Evolutionary conservation across 148 eudicot species (phyloP).

Genomic region (Agrostemma githago): DNA sequence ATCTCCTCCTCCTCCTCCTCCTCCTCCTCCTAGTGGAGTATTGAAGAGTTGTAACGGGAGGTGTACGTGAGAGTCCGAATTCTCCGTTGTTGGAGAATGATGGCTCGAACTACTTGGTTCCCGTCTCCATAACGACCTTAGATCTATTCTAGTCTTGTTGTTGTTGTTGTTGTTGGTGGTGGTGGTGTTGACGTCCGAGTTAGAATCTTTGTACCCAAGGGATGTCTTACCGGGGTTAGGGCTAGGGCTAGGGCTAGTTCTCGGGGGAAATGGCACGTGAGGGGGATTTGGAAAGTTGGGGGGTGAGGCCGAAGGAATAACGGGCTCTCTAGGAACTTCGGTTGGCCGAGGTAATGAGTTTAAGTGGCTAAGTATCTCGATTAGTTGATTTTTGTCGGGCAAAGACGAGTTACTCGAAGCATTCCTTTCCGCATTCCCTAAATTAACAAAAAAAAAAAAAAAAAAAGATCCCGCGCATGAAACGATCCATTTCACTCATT

Average conservation of each 20-base stretch:
- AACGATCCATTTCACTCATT: too few relatives aligned
- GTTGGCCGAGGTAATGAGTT: constrained; percentile 55
- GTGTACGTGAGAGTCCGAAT: constrained; percentile 41
- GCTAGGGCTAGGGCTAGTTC: not conserved
- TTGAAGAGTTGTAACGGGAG: constrained; percentile 57
- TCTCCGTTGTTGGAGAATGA: constrained; percentile 59
- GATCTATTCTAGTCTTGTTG: not conserved
- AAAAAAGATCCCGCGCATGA: too few relatives aligned
- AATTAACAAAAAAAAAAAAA: constrained; percentile 3
- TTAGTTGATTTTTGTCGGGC: constrained; percentile 57
- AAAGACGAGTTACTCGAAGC: constrained; percentile 29
- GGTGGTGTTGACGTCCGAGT: too few relatives aligned
- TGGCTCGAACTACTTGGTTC: constrained; percentile 1
- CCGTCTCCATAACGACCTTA: not conserved
- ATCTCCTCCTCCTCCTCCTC: not conserved
- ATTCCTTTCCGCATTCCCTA: constrained; percentile 51
- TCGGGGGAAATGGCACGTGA: not conserved
- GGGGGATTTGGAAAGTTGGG: constrained; percentile 1
- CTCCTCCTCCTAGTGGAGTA: constrained; percentile 43
- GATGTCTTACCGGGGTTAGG: not conserved
- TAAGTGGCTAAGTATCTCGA: constrained; percentile 63
- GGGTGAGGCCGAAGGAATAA: constrained; percentile 13
- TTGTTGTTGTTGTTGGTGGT: too few relatives aligned
- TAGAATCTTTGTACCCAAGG: not conserved
- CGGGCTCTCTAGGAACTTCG: constrained; percentile 30